A percentile compares a stretch with the other conserved stretches of the same genome.
These are phyloP conservation scores for Yamadazyma trypodendri DNA, from an alignment of 1,139 yeast species.

Conservation along the genomic window DNA sequence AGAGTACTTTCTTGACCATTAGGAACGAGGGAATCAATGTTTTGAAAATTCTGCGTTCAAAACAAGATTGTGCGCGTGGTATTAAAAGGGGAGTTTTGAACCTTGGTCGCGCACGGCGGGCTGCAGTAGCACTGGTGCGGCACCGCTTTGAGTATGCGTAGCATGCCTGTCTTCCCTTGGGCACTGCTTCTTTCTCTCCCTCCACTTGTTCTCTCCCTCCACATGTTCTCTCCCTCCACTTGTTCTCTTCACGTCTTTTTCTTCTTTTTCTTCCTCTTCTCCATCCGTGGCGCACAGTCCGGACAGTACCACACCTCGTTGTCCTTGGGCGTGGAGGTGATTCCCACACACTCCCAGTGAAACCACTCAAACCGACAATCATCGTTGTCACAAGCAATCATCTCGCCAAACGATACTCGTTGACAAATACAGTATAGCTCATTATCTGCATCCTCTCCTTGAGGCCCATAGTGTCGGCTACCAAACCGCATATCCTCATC, in stretches of 20 bases:
- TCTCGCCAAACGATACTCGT: conserved; percentile 82
- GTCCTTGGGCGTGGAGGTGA: conserved; percentile 66
- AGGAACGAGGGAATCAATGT: background rate
- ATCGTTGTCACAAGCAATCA: conserved; percentile 89
- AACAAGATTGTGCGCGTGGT: conserved; percentile 2
- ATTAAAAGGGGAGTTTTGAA: background rate
- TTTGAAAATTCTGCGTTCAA: conserved; percentile 1
- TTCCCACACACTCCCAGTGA: conserved; percentile 82
- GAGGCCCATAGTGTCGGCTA: conserved; percentile 18
- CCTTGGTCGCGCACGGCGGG: background rate
- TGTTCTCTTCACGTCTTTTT: conserved; percentile 21
- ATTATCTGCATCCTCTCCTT: conserved; percentile 61
- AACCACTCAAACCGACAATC: conserved; percentile 88
- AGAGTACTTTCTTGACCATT: background rate
- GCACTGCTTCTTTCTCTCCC: conserved; percentile 41
- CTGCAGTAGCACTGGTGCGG: no score
- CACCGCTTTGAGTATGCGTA: no score
- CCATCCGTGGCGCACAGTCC: conserved; percentile 54
- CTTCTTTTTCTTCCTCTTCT: conserved; percentile 46
- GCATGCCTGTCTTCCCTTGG: no score
- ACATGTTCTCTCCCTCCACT: conserved; percentile 35
- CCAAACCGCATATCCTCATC: conserved; percentile 15
- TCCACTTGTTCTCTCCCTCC: conserved; percentile 17
- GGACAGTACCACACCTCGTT: conserved; percentile 73
- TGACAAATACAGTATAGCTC: conserved; percentile 79